Base-by-base conservation (phyloP, 164 flowering plant species). In the Stephania yunnanensis region DNA sequence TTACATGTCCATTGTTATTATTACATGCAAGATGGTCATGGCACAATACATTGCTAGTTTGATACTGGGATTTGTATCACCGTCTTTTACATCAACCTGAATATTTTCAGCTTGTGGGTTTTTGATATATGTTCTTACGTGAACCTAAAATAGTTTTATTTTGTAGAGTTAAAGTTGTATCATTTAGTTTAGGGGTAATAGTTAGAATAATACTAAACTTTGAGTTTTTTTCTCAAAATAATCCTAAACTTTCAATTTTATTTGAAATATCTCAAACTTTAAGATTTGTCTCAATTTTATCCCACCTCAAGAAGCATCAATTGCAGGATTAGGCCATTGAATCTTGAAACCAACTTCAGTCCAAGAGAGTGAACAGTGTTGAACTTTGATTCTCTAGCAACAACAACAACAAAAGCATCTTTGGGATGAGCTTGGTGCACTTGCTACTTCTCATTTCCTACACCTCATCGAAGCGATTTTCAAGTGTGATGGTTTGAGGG, bases 361-460 rank as follows among this genome's bases (percentile, higher is more conserved):
- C 64, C 78, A 70, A 74, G 22, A 53, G 22, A 64, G 64, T 31
- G 42, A 25, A 66, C 6, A 75, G 76, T 45, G 69, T 64, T 19
- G 29, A 46, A 70, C 30, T 1, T 6, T 6, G 72, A 70, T 70
- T 10, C 6, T 3, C 30, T 55, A 75, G 78, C 76, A 19, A 82
- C 76, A 36, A 36, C 42, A 22, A 89, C 58, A 73, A 87, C 25
- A 25, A 25, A 89, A 11, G 75, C 90, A 76, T 92, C 97, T 89
- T 86, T 15, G 88, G 84, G 30, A 87, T 69, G 11, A 92, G 86
- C 79, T 73, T 84, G 0, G 66, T 82, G 88, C 89, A 79, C 80
- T 83, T 89, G 63, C 95, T 89, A 63, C 95, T 92, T 75, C 79
- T 89, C 22, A 93, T 90, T 81, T 92, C 97, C 91, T 89, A 92